Evolutionary conservation across 2,329 filamentous ascomycete genomes (phyloP), one percentile per base, ranked within the genome.

Genomic region (Daldinia eschscholtzii): DNA sequence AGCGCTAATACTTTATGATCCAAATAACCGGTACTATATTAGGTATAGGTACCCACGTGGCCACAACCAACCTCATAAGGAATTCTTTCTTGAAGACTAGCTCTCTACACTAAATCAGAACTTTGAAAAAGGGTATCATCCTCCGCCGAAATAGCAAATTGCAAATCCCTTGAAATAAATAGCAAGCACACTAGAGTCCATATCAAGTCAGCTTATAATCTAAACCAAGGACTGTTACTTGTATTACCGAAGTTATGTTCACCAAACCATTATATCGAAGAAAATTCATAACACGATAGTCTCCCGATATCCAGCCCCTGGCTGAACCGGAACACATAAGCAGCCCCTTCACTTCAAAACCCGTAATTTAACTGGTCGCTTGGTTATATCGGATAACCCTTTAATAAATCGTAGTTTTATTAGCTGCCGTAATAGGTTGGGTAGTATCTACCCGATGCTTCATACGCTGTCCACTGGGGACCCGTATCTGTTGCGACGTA

Each of bases 401-500:
- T 37, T 30, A n/a, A 26, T 30, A 12, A 35, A 20, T 6, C 4
- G 3, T 4, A 5, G 3, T 6, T 15, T 41, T 23, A 41, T 23
- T 68, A 67, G 2, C 60, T 44, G 4, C 46, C 41, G 7, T 69
- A 69, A 20, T 71, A 69, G 9, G 1, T n/a, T 28, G 37, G 20
- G 10, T 57, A 48, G n/a, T 33, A 10, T 20, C 41, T 23, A 28
- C 61, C 44, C 15, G 57, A 42, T 33, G 66, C 64, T 33, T 65
- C 46, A 30, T 69, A 64, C 2, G 66, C 66, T 7, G 57, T 63
- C 66, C 66, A 71, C 15, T 13, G 26, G 13, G 63, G 66, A 30
- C 41, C 7, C 2, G 35, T 20, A 13, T 64, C 57, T 5, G 37
- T 58, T 9, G 69, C 66, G 12, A 62, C 23, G 42, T 75, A 78